Conservation (phyloP, 805 yeast genomes). For the Isabelozyma rhagii region DNA sequence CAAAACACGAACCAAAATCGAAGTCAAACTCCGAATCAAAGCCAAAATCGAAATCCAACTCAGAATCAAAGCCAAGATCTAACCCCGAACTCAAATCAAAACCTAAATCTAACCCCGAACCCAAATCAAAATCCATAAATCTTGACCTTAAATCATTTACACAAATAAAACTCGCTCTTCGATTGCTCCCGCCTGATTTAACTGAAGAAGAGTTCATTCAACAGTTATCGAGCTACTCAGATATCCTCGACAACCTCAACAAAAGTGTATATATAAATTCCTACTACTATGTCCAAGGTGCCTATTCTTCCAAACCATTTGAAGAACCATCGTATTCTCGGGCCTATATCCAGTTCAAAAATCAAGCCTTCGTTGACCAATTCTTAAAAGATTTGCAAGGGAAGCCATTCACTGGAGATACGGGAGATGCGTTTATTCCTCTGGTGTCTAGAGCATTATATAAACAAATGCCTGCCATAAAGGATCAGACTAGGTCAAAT, state of each 20-base stretch:
- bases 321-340: constrained; percentile 39
- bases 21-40: neutral
- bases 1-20: no score
- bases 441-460: constrained; percentile 31
- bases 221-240: constrained; percentile 10
- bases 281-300: constrained; percentile 41
- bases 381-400: constrained; percentile 21
- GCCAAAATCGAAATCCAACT: neutral
- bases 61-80: no score
- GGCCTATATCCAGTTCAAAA: constrained; percentile 36
- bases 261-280: constrained; percentile 3
- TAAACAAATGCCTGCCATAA: constrained; percentile 19
- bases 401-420: constrained; percentile 16
- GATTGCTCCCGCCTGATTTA: constrained; percentile 44
- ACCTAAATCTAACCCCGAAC: neutral
- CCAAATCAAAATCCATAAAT: neutral
- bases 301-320: constrained; percentile 35
- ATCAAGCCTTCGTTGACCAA: constrained; percentile 17
- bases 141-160: neutral
- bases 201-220: constrained; percentile 22
- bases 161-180: constrained; percentile 14
- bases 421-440: constrained; percentile 29
- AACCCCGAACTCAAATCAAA: neutral
- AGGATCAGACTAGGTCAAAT: neutral
- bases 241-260: constrained; percentile 8